Evolutionary conservation across 495 filamentous ascomycete species (phyloP), one percentile per base, ranked within the genome.

Genomic region (Acidiella bohemica): DNA sequence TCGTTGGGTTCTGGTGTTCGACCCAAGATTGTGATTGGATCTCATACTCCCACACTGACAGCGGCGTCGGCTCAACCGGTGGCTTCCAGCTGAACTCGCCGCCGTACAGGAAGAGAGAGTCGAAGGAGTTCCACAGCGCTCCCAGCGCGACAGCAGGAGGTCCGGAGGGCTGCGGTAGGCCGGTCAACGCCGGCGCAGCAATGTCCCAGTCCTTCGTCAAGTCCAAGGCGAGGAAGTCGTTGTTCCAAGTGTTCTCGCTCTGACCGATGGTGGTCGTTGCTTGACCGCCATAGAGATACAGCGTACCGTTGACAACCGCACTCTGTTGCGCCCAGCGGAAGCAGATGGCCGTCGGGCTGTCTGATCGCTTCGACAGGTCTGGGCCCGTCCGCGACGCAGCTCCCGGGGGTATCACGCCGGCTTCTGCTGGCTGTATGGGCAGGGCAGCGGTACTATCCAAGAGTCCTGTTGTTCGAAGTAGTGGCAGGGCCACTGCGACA

Each of bases 221-320:
- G 39, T 81, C 73, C 12, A 84, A 52, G 11, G 66, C 64, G 24
- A 84, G 56, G 52, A 85, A 78, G 51, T 83, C 63, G 49, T 82
- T 84, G 46, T 73, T 78, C 80, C 54, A 7, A 31, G 36, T 25
- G 24, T 36, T 36, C 17, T n/a, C 55, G 2, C 42, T 64, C 55
- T 84, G 80, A 5, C 67, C 62, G 13, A 61, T 42, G 7, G 61
- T 50, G 4, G 56, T 66, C 16, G 61, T 77, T 3, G 67, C 62
- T 25, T 76, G 68, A 9, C 80, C 81, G 24, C 81, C 81, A 44
- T 82, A 84, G n/a, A 83, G 66, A 50, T 81, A 84, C 14, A 84
- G 54, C 0, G 76, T 84, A 20, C 80, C 80, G 36, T 82, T 81
- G 3, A 84, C 68, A 28, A 75, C 46, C 21, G 18, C 34, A 71